Percentiles rank a stretch among this genome's conserved stretches.
phyloP scores from a whole-genome alignment of 352 stramenopile species.

The Pythium periplocum region DNA sequence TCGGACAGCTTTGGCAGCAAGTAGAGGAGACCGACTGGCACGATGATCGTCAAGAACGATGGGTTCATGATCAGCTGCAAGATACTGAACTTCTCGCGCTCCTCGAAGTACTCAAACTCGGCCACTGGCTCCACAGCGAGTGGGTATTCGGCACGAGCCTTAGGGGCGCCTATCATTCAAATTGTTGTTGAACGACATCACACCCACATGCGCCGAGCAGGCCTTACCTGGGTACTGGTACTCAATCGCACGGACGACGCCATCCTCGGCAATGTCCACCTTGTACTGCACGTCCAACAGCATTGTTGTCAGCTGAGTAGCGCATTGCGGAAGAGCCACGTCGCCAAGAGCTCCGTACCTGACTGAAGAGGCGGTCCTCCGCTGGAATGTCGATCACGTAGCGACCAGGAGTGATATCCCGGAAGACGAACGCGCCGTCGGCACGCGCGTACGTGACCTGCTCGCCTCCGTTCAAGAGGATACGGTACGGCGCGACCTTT shows the following conservation, averaged over 20 bases:
- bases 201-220: background rate
- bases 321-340: constrained; percentile 9
- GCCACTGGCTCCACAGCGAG: constrained; percentile 58
- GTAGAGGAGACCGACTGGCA: constrained; percentile 76
- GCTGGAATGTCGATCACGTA: constrained; percentile 77
- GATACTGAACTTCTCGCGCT: constrained; percentile 81
- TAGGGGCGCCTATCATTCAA: constrained; percentile 30
- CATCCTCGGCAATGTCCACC: constrained; percentile 47
- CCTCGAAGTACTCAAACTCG: constrained; percentile 76
- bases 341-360: constrained; percentile 18
- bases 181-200: background rate
- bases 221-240: constrained; percentile 67
- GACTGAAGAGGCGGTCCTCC: constrained; percentile 64
- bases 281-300: constrained; percentile 33
- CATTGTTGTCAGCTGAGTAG: constrained; percentile 1
- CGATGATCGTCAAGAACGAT: constrained; percentile 75
- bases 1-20: constrained; percentile 76
- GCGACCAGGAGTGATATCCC: constrained; percentile 57
- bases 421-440: constrained; percentile 69
- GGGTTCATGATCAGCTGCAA: constrained; percentile 71
- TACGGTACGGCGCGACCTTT: constrained; percentile 52
- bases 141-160: constrained; percentile 54
- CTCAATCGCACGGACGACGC: constrained; percentile 56
- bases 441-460: constrained; percentile 58
- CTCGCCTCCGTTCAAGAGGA: constrained; percentile 72